phyloP scores from a whole-genome alignment of 441 rosid genomes.

The Kokia cookei region DNA sequence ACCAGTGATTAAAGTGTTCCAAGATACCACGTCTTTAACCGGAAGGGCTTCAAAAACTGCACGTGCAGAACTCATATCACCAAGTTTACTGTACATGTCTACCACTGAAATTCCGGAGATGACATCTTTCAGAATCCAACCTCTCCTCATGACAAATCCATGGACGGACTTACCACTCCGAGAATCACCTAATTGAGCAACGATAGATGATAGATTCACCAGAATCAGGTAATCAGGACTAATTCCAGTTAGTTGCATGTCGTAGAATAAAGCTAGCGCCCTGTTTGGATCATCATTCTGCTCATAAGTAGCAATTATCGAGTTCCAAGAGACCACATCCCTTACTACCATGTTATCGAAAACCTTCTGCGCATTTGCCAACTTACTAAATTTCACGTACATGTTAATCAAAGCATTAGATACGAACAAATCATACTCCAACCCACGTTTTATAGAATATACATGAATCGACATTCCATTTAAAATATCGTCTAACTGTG shows the following conservation, averaged over 20 bases:
- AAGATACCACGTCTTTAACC: constrained; percentile 57
- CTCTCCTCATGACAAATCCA: constrained; percentile 44
- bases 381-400: constrained; percentile 51
- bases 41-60: constrained; percentile 56
- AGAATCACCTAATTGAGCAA: constrained; percentile 42
- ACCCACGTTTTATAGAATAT: constrained; percentile 45
- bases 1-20: constrained; percentile 72
- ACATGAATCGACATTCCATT: constrained; percentile 51
- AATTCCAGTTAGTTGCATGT: constrained; percentile 40
- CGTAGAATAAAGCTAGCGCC: constrained; percentile 39
- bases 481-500: constrained; percentile 36
- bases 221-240: constrained; percentile 58
- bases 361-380: constrained; percentile 33
- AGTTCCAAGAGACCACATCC: constrained; percentile 82
- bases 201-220: constrained; percentile 55
- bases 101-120: constrained; percentile 52
- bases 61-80: constrained; percentile 38
- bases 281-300: constrained; percentile 47
- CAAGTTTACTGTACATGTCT: constrained; percentile 76
- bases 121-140: constrained; percentile 42
- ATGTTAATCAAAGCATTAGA: constrained; percentile 66
- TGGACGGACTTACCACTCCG: constrained; percentile 39
- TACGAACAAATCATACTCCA: constrained; percentile 51
- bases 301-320: constrained; percentile 68
- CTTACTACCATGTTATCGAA: constrained; percentile 50